Conservation (phyloP, 2,329 filamentous ascomycete species). For the Xylariaceae sp. region DNA sequence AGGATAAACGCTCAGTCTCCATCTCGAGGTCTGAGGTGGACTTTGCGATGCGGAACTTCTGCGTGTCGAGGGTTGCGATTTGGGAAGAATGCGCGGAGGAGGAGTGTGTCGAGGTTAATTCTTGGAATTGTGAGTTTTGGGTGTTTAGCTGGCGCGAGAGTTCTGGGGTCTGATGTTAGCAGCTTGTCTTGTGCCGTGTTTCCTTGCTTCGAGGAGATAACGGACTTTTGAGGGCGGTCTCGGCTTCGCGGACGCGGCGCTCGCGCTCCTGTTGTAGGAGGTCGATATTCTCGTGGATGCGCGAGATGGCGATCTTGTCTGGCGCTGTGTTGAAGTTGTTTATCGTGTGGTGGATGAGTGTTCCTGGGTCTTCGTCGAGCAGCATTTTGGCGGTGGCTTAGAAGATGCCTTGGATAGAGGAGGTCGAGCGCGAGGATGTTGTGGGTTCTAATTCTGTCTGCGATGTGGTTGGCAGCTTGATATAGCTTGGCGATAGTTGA, state of each 20-base stretch:
- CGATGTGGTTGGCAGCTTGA: neutral
- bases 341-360: conserved; percentile 85
- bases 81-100: conserved; percentile 74
- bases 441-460: neutral
- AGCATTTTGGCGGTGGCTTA: conserved; percentile 61
- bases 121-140: conserved; percentile 70
- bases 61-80: conserved; percentile 83
- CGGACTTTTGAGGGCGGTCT: conserved; percentile 59
- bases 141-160: conserved; percentile 73
- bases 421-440: too few relatives aligned
- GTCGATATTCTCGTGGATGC: conserved; percentile 78
- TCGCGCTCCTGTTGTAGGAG: conserved; percentile 82
- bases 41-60: conserved; percentile 94
- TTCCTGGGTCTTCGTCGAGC: conserved; percentile 88
- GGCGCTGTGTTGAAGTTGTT: conserved; percentile 92
- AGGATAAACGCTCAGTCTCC: conserved; percentile 86
- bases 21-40: conserved; percentile 83
- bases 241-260: conserved; percentile 67
- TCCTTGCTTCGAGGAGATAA: neutral
- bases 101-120: conserved; percentile 71
- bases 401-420: neutral
- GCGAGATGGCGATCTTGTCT: conserved; percentile 78
- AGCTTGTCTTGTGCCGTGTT: neutral
- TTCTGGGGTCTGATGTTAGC: conserved; percentile 37
- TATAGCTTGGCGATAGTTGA: neutral